Evolutionary conservation across 306 rosid genomes (phyloP), one percentile per base, ranked within the genome.

Genomic region (Bauhinia variegata): DNA sequence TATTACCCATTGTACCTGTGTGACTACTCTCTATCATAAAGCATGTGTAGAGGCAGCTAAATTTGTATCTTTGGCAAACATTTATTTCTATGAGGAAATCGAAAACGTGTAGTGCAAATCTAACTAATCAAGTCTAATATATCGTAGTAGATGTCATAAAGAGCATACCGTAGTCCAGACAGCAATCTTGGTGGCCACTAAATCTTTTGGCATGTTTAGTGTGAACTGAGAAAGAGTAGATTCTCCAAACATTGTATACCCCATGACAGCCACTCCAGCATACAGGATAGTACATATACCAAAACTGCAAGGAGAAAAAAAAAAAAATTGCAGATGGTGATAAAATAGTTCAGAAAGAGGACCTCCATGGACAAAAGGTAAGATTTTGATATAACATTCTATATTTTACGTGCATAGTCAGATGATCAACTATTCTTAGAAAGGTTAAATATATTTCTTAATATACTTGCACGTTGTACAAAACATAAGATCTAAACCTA

Each of bases 231-330:
- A 95, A 39, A 48, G 44, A 38, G 69, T 85, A 54, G 85, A 75
- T 30, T 95, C 97, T 73, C 99, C 99, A 72, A 95, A 95, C 99
- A 95, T 95, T 53, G 63, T 83, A 84, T 95, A 95, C 50, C 99
- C 99, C 95, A 88, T 85, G 38, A 85, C 78, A 73, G 97, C 99
- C 63, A 83, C 97, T 11, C 88, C 95, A 33, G 90, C 96, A 77
- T 90, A 95, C 67, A 89, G 44, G 31, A 80, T 2, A 14, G 96
- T 86, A 76, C 99, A 95, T 50, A 86, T 66, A 15, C 74, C 82
- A 59, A 95, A 95, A 72, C 99, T 93, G 76, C 47, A 31, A 11
- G 51, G 41, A 36, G 9, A 36, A 36, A 33, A 60, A 72, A 65
- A 44, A 50, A 63, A 42, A 11, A 8, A 34, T n/a, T 67, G 23